A percentile compares a stretch with the other conserved stretches of the same genome.
Evolutionary conservation across 202 grass and related monocot genomes (phyloP).

Genomic region (Panicum virgatum): DNA sequence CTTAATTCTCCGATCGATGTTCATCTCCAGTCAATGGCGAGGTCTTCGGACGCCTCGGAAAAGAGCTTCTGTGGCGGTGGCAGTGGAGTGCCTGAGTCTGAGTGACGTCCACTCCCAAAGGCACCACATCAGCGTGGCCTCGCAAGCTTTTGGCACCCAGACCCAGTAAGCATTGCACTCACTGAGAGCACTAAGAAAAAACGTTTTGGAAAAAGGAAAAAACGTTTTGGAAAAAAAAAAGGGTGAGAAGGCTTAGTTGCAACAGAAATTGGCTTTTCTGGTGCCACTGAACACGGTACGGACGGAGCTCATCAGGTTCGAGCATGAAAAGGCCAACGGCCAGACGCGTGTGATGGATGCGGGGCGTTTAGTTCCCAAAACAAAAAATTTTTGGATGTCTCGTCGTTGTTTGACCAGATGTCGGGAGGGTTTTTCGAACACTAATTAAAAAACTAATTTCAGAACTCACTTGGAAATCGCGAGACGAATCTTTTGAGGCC

Average conservation of each 20-base stretch:
- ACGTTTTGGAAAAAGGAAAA: background rate
- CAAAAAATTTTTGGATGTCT: too few relatives aligned
- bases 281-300: background rate
- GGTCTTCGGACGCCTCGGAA: conserved; percentile 12
- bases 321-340: background rate
- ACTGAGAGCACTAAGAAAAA: background rate
- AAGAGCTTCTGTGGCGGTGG: conserved; percentile 14
- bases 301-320: background rate
- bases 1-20: background rate
- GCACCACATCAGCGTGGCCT: conserved; percentile 15
- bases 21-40: conserved; percentile 3
- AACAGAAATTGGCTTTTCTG: conserved; percentile 24
- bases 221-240: background rate
- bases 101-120: conserved; percentile 30
- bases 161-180: background rate
- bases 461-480: too few relatives aligned
- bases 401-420: too few relatives aligned
- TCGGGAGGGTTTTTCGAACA: too few relatives aligned
- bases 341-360: background rate
- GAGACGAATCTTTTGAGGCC: too few relatives aligned
- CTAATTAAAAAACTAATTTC: too few relatives aligned
- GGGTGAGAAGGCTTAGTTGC: background rate
- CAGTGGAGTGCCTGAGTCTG: background rate
- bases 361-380: too few relatives aligned
- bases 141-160: background rate